Evolutionary conservation across 768 basidiomycete species (phyloP), one percentile per base, ranked within the genome.

Genomic region (Lactarius quietus): DNA sequence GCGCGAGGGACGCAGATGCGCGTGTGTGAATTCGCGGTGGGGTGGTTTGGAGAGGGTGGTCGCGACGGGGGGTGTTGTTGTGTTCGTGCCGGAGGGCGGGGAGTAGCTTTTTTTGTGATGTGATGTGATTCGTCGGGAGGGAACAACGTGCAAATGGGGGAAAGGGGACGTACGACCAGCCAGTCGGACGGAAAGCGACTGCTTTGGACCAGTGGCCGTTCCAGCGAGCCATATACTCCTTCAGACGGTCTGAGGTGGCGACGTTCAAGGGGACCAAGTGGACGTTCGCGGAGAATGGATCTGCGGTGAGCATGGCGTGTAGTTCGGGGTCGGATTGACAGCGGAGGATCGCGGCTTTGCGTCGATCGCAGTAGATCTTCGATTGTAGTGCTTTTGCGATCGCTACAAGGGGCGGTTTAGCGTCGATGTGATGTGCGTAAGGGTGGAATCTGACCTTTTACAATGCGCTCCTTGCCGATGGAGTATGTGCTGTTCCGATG

Each of bases 401-500:
- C 1, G 92, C 96, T 94, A 69, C 3, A 54, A 20, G 52, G 48
- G 36, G 38, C 10, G 15, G 10, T 2, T 51, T 59, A 70, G 41
- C 10, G 33, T 33, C 20, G 26, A 15, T 17, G 36, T 29, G 28
- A 35, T 45, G 18, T n/a, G 15, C 1, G 3, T n/a, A 57, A 0
- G 1, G 38, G 20, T 41, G 48, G n/a, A 12, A 20, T 8, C 55
- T 28, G 26, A 92, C 93, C 94, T 84, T 98, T 97, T 45, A 97
- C 95, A 45, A 98, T 90, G 28, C 97, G 87, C 75, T 99, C 97
- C 75, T 99, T 99, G 45, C 97, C 97, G 57, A 98, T 93, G 0
- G 93, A 93, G 76, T 99, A 99, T 0, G 97, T 98, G 12, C 94
- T 93, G 65, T 45, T 61, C 18, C 28, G 3, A 28, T 41, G 29